Conservation (phyloP, 225 moss, liverwort and hornwort genomes). For the Takakia lepidozioides region DNA sequence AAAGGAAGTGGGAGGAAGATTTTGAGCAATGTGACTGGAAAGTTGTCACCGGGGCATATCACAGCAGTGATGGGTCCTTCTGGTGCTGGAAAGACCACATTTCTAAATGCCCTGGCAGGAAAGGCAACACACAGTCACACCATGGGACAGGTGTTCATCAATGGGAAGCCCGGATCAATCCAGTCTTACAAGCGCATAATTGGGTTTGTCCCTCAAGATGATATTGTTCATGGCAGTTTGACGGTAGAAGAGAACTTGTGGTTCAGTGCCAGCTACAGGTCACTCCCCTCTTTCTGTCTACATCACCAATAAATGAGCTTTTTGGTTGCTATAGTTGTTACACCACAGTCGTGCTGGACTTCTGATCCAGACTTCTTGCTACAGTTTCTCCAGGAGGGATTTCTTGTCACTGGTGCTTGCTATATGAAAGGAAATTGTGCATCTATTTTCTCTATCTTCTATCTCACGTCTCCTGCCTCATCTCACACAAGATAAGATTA, state of each 20-base stretch:
- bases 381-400: too few species aligned
- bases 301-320: too few species aligned
- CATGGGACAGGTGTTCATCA: constrained; percentile 71
- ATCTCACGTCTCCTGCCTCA: too few species aligned
- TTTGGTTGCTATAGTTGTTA: too few species aligned
- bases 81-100: constrained; percentile 90
- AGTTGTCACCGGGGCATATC: constrained; percentile 55
- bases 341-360: too few species aligned
- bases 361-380: too few species aligned
- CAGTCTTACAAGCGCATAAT: constrained; percentile 80
- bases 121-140: constrained; percentile 71
- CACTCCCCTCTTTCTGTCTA: too few species aligned
- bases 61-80: constrained; percentile 96
- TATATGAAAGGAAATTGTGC: too few species aligned
- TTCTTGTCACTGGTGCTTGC: too few species aligned
- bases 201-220: constrained; percentile 96
- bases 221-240: constrained; percentile 80
- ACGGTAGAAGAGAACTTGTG: constrained; percentile 92
- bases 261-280: constrained; percentile 92
- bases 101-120: constrained; percentile 84
- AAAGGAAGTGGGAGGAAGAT: constrained; percentile 79
- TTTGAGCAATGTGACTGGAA: constrained; percentile 79
- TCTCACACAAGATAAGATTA: too few species aligned
- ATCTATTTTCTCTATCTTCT: too few species aligned
- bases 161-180: constrained; percentile 65